These are phyloP conservation scores for Globisporangium irregulare DNA, from an alignment of 352 stramenopile genomes.

Conservation along the genomic window DNA sequence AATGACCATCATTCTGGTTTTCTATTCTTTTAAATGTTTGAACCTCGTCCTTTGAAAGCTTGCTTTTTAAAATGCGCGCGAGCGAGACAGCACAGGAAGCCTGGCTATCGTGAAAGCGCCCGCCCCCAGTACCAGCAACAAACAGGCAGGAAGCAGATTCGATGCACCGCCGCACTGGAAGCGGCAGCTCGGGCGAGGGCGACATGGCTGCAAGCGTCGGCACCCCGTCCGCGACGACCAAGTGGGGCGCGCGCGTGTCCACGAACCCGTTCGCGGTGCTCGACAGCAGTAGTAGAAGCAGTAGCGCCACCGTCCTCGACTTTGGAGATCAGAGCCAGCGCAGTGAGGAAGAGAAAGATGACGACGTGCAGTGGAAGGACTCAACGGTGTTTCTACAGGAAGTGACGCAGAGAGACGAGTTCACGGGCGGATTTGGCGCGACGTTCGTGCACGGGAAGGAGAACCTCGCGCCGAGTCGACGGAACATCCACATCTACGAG, in stretches of 20 bases:
- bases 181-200: neutral
- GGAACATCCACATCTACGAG: conserved; percentile 18
- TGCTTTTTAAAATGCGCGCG: conserved; percentile 7
- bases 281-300: neutral
- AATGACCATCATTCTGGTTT: neutral
- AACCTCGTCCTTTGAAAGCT: conserved; percentile 7
- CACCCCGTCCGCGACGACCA: conserved; percentile 17
- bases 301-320: conserved; percentile 5
- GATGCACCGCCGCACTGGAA: neutral
- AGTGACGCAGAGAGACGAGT: conserved; percentile 3
- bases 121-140: neutral
- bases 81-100: neutral
- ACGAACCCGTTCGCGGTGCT: conserved; percentile 25
- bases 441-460: conserved; percentile 18
- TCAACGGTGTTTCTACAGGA: conserved; percentile 18
- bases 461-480: conserved; percentile 20
- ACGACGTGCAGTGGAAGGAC: conserved; percentile 19
- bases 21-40: conserved; percentile 13
- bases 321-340: conserved; percentile 12
- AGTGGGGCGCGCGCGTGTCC: conserved; percentile 29
- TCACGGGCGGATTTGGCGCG: conserved; percentile 2
- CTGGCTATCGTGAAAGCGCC: neutral
- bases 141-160: neutral
- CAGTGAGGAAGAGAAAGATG: conserved; percentile 12
- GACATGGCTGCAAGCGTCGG: conserved; percentile 1